Base-by-base conservation (phyloP, 371 early-diverging fungal genomes). In the Lichtheimia hyalospora region DNA sequence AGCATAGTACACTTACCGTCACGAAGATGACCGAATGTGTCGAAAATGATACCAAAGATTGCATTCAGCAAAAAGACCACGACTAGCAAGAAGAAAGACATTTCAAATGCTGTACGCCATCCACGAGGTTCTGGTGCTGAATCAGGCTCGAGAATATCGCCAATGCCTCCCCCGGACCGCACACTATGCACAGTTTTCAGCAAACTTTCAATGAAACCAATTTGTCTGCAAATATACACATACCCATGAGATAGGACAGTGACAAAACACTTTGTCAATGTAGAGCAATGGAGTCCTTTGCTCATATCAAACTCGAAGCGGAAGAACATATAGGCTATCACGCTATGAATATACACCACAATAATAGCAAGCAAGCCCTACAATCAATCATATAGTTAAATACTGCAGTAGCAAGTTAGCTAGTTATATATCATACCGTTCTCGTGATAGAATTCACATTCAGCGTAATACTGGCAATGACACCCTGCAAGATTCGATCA, bases 11-110 rank as follows among this genome's bases (percentile, higher is more conserved):
- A 49, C 59, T 64, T 74, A 70, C 70, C 83, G 64, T 84, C 83
- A 61, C 85, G 74, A 18, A 84, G 71, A 63, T 79, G 79, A 15
- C 83, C 85, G 68, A 84, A 84, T 0, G 83, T 84, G 52, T 84
- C 85, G 60, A 84, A 84, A 21, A 84, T 82, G 41, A 84, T 79
- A 79, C 84, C 85, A 63, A 84, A 84, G 43, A 84, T 81, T 13
- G 79, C 85, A 66, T 84, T 84, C 28, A 82, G 44, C 21, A 84
- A 63, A 49, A 84, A 82, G 4, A 84, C 81, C 34, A 84, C 74
- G 0, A 84, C 85, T 14, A 84, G 65, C 51, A 84, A 49, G 58
- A 79, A 82, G 66, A 84, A 84, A 5, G 74, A 73, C 68, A 84
- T 70, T 54, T 84, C 84, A 56, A 84, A 77, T 4, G 65, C 59